phyloP scores from a whole-genome alignment of 495 filamentous ascomycete genomes.

The Xylaria palmicola region DNA sequence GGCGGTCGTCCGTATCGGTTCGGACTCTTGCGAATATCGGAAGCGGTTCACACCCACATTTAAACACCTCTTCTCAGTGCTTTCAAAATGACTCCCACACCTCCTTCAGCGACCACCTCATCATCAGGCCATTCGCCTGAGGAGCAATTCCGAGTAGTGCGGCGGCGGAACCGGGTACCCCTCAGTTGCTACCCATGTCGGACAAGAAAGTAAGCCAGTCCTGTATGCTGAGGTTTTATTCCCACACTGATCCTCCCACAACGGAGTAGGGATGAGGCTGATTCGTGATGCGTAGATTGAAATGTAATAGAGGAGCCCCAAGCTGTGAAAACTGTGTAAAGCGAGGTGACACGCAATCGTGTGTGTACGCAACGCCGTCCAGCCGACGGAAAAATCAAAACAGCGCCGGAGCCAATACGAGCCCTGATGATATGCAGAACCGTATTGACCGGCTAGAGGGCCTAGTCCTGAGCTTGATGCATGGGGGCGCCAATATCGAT shows the following conservation, averaged over 20 bases:
- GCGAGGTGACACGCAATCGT: conserved; percentile 77
- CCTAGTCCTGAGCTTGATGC: conserved; percentile 93
- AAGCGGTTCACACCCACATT: no score
- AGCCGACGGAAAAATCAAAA: conserved; percentile 74
- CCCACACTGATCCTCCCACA: conserved; percentile 2
- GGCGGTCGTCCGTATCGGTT: no score
- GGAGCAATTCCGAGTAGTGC: conserved; percentile 81
- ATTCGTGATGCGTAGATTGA: conserved; percentile 50
- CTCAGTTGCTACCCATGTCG: conserved; percentile 93
- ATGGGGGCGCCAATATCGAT: conserved; percentile 65
- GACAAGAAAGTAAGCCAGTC: conserved; percentile 78
- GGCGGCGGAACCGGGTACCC: conserved; percentile 92
- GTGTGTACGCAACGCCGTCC: conserved; percentile 82
- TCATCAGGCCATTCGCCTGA: conserved; percentile 78
- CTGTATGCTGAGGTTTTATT: conserved; percentile 16
- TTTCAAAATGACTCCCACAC: conserved; percentile 76
- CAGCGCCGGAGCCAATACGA: conserved; percentile 52
- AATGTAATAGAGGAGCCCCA: conserved; percentile 89
- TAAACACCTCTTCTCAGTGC: not conserved
- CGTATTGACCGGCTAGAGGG: conserved; percentile 96
- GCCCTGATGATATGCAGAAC: conserved; percentile 97
- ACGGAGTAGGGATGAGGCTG: conserved; percentile 20
- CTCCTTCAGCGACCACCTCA: conserved; percentile 82
- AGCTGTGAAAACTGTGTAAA: conserved; percentile 92
- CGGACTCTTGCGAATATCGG: no score